phyloP scores from a whole-genome alignment of 495 filamentous ascomycete genomes.

The Trichoderma asperelloides region DNA sequence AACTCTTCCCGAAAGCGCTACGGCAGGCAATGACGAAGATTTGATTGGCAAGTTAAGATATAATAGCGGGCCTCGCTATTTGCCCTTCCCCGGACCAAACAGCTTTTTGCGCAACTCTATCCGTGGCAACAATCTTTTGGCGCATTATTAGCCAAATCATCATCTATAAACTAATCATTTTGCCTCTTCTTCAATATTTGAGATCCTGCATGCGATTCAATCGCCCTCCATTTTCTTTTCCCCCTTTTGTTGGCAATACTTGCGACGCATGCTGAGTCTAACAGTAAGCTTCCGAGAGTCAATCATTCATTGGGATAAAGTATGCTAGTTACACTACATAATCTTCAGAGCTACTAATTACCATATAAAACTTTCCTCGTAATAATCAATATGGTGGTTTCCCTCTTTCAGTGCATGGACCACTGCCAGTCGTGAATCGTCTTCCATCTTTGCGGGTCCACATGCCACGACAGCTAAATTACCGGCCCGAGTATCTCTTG shows the following conservation, averaged over 20 bases:
- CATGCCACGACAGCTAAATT: conserved; percentile 38
- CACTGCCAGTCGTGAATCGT: conserved; percentile 39
- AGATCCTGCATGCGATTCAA: too few species aligned
- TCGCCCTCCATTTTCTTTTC: too few species aligned
- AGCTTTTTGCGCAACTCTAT: not conserved
- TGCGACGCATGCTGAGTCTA: too few species aligned
- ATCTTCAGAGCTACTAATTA: not conserved
- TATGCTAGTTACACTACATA: too few species aligned
- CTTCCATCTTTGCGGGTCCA: conserved; percentile 40
- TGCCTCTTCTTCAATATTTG: not conserved
- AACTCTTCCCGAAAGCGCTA: not conserved
- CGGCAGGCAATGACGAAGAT: not conserved
- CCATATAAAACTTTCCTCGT: conserved; percentile 38
- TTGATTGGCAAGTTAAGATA: not conserved
- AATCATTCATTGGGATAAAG: too few species aligned
- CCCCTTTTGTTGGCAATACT: too few species aligned
- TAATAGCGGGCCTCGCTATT: not conserved
- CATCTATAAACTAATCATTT: not conserved
- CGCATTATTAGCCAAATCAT: too few species aligned
- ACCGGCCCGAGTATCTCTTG: not conserved
- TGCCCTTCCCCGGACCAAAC: not conserved
- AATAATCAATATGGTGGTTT: conserved; percentile 24
- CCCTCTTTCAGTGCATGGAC: conserved; percentile 20
- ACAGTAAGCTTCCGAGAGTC: too few species aligned
- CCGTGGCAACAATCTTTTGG: not conserved